Conservation (phyloP, 352 stramenopile genomes). For the Globisporangium splendens region DNA sequence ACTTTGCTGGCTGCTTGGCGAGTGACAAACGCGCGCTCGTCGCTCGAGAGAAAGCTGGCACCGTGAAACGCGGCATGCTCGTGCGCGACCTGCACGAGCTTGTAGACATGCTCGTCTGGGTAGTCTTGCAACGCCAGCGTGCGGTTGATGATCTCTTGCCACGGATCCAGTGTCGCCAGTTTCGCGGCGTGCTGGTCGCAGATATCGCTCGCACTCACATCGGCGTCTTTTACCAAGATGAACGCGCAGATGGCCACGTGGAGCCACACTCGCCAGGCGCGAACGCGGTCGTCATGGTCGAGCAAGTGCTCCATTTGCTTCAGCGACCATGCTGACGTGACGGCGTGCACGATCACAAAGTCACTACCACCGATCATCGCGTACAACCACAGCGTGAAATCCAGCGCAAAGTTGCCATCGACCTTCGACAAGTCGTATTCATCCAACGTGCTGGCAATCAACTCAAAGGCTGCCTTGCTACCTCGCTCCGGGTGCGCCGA, state of each 20-base stretch:
- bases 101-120: slow-evolving; percentile 63
- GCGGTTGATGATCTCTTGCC: slow-evolving; percentile 31
- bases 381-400: slow-evolving; percentile 32
- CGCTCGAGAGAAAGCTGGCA: slow-evolving; percentile 23
- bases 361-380: slow-evolving; percentile 22
- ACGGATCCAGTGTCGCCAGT: slow-evolving; percentile 25
- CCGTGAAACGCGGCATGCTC: slow-evolving; percentile 16
- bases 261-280: slow-evolving; percentile 32
- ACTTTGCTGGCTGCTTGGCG: slow-evolving; percentile 35
- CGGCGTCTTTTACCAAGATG: slow-evolving; percentile 21
- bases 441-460: slow-evolving; percentile 13
- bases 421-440: slow-evolving; percentile 21
- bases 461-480: slow-evolving; percentile 12
- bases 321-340: slow-evolving; percentile 33
- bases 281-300: slow-evolving; percentile 13
- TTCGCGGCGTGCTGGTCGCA: slow-evolving; percentile 15
- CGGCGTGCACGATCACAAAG: slow-evolving; percentile 31
- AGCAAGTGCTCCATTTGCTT: slow-evolving; percentile 33
- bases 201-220: slow-evolving; percentile 26
- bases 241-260: slow-evolving; percentile 25
- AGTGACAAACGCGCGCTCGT: slow-evolving; percentile 39
- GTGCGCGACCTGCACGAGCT: slow-evolving; percentile 53
- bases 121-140: slow-evolving; percentile 29
- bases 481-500: slow-evolving; percentile 18
- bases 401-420: slow-evolving; percentile 23